These are phyloP conservation scores for Ophiostoma australiae DNA, from an alignment of 2,329 filamentous ascomycete species.

Conservation along the genomic window DNA sequence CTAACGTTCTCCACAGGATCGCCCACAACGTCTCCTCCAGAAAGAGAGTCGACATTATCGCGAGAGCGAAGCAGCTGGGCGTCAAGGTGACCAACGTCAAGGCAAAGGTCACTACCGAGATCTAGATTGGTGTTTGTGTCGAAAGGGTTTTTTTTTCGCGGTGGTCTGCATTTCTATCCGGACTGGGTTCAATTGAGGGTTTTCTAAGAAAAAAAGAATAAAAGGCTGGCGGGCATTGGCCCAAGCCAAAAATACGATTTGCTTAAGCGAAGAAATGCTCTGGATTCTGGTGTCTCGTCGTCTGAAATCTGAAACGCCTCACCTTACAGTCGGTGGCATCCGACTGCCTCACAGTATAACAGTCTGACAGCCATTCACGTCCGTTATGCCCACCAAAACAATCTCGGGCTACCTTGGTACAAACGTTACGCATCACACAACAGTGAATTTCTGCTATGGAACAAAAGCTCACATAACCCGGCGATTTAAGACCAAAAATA, in stretches of 20 bases:
- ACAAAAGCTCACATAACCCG: background rate
- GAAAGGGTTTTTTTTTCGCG: slow-evolving; percentile 16
- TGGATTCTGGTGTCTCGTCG: background rate
- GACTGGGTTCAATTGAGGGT: slow-evolving; percentile 24
- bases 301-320: background rate
- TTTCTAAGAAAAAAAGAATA: slow-evolving; percentile 18
- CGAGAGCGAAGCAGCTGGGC: slow-evolving; percentile 94
- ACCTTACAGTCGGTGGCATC: background rate
- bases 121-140: slow-evolving; percentile 45
- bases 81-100: slow-evolving; percentile 99
- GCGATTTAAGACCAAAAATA: background rate
- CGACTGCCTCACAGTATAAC: background rate
- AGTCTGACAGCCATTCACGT: background rate
- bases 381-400: background rate
- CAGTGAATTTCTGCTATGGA: background rate
- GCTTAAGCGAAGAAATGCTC: background rate
- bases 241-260: slow-evolving; percentile 16
- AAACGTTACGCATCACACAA: background rate
- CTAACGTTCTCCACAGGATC: slow-evolving; percentile 62
- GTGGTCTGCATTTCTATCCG: slow-evolving; percentile 24
- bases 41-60: slow-evolving; percentile 97
- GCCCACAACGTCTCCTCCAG: slow-evolving; percentile 95
- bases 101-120: slow-evolving; percentile 97
- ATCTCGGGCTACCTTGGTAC: background rate
- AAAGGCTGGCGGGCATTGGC: slow-evolving; percentile 19